Conservation (phyloP, 106 monocot species). For the Xerophyta viscosa region DNA sequence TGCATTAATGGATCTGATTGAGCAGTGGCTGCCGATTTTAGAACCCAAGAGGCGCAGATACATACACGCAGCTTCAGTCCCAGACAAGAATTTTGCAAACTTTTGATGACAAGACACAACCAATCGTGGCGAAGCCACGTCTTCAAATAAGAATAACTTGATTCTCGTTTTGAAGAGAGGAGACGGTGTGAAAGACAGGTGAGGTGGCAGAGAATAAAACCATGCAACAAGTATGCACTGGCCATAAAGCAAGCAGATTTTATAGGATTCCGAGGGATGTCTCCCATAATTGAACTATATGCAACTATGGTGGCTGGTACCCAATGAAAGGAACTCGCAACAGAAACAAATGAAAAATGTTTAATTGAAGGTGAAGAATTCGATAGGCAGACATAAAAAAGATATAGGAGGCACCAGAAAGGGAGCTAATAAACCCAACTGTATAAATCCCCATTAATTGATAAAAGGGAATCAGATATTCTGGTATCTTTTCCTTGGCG, state of each 20-base stretch:
- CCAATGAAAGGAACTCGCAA: slow-evolving; percentile 44
- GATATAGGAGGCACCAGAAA: slow-evolving; percentile 30
- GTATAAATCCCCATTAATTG: slow-evolving; percentile 36
- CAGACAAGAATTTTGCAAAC: slow-evolving; percentile 41
- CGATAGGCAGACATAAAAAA: slow-evolving; percentile 14
- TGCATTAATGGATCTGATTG: slow-evolving; percentile 45
- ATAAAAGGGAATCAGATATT: slow-evolving; percentile 1
- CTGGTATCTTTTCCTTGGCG: background rate
- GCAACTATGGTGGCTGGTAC: slow-evolving; percentile 26
- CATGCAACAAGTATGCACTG: slow-evolving; percentile 26
- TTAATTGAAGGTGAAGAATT: slow-evolving; percentile 6
- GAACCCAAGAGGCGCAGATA: slow-evolving; percentile 38
- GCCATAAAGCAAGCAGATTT: slow-evolving; percentile 16
- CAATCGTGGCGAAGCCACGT: slow-evolving; percentile 28
- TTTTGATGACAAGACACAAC: slow-evolving; percentile 30
- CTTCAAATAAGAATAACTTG: slow-evolving; percentile 8
- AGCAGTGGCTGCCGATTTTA: slow-evolving; percentile 33
- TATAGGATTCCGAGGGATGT: slow-evolving; percentile 9
- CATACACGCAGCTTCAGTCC: slow-evolving; percentile 43
- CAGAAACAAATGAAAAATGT: slow-evolving; percentile 25
- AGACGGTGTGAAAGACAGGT: slow-evolving; percentile 9
- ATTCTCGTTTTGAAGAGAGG: slow-evolving; percentile 8
- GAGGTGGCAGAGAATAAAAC: slow-evolving; percentile 27
- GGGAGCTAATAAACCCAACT: slow-evolving; percentile 32
- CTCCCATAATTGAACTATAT: slow-evolving; percentile 17